Base-by-base conservation (phyloP, 2,329 filamentous ascomycete genomes). In the Hirsutella minnesotensis region DNA sequence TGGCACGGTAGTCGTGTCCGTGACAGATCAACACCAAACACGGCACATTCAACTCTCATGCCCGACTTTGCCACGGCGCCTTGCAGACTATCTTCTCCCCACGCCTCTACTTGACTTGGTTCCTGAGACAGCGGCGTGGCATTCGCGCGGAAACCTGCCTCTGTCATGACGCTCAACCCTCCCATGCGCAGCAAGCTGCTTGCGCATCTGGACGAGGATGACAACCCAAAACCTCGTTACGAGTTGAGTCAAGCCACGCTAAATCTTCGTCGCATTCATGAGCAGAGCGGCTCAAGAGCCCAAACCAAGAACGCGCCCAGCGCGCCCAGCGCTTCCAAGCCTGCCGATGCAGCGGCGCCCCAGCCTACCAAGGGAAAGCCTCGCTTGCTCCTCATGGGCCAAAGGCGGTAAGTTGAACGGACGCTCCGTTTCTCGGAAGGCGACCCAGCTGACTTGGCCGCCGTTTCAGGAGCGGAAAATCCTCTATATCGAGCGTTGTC, bases 401-500 rank as follows among this genome's bases (percentile, higher is more conserved):
- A 95, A 65, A 79, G 89, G 68, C 82, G 90, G 92, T 94, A 68
- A 53, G 70, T 58, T 40, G 18, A 13, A 16, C 15, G 4, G 15
- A n/a, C n/a, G 5, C 13, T 13, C 16, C 16, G 10, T n/a, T 15
- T 16, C 18, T 35, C 33, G 3, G n/a, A 35, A 18, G 16, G 16
- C 33, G 9, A 18, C 9, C 9, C 15, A 16, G 33, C 15, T 18
- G 15, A 16, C 4, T 18, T n/a, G 13, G 15, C n/a, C n/a, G 13
- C 19, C 15, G 34, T 8, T 34, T 19, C 51, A 98, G 92, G 68
- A 95, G 89, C 58, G 92, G 92, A 47, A 98, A 98, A 61, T 96
- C 92, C 1, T 98, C 92, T 5, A 96, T 98, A 59, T 92, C 89
- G 21, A 96, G 88, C 57, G 94, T 98, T 39, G 90, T 98, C n/a